Base-by-base conservation (phyloP, 1,284 basidiomycete genomes). In the Puccinia coronata region DNA sequence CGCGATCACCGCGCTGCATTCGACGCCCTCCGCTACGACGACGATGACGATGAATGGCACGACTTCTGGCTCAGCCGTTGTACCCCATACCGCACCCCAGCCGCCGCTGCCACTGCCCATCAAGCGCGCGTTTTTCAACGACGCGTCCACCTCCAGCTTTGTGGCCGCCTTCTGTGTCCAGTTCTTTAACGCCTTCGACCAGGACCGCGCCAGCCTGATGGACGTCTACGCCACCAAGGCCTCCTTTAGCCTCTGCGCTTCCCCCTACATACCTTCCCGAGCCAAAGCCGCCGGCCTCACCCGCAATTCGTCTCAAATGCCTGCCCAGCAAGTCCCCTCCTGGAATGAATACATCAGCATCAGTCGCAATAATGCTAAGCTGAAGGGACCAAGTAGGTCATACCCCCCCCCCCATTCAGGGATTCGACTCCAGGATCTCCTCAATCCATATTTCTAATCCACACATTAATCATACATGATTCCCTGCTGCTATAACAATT, bases 171-270 rank as follows among this genome's bases (percentile, higher is more conserved):
- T 80, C 57, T 80, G 77, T 71, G 34, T 80, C 11, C 31, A 80
- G 55, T 80, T 57, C 28, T 80, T 80, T n/a, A 72, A 55, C 43
- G 77, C 77, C n/a, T 80, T 80, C 36, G 77, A 80, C 55, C n/a
- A 36, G 12, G 53, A 80, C 49, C 65, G 77, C 5, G 16, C 31
- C 23, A 57, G 67, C 25, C 43, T 80, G 23, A 80, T 80, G 4
- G 77, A 80, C 49, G 67, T 72, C 51, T 80, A 71, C 23, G 77
- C 77, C 6, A 80, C 77, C 28, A 43, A 80, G 47, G 55, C 77
- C 25, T 36, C 53, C 53, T 80, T 80, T 43, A 59, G 51, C 31
- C 69, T 80, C 20, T 59, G 51, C 49, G 77, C 77, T 57, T 71
- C 65, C 11, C n/a, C 67, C 18, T 61, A 28, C 23, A 43, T 71